Conservation (phyloP, 2,329 filamentous ascomycete species). For the Cladosporium sp. region DNA sequence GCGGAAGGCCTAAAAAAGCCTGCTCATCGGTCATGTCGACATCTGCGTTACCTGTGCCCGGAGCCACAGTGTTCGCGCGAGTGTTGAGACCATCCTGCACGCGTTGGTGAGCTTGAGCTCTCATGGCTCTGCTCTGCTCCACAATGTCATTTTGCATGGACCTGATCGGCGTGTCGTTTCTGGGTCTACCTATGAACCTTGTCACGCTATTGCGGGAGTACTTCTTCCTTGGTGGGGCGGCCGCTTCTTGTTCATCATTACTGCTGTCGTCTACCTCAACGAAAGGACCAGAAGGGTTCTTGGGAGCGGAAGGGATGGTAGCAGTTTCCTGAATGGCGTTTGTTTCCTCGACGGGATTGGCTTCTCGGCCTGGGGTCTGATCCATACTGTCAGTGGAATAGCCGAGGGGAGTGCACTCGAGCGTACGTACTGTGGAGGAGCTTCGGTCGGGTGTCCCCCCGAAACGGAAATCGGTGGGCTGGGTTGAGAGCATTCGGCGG, state of each 20-base stretch:
- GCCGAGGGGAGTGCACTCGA: not conserved
- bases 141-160: not conserved
- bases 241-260: not conserved
- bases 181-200: not conserved
- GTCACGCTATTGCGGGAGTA: not conserved
- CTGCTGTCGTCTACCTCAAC: not conserved
- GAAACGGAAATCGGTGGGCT: not conserved
- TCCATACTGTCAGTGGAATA: not conserved
- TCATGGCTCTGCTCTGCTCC: not conserved
- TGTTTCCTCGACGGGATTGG: not conserved
- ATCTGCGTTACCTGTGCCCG: not conserved
- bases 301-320: too few species aligned
- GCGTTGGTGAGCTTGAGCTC: not conserved
- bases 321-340: not conserved
- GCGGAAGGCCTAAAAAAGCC: conserved; percentile 18
- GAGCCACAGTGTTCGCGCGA: not conserved
- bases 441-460: not conserved
- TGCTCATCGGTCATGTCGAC: not conserved
- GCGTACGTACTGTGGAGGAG: not conserved
- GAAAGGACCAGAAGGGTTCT: not conserved
- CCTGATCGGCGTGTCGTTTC: not conserved
- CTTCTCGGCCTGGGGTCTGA: not conserved
- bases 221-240: too few species aligned
- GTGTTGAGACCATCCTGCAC: not conserved
- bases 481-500: not conserved